Evolutionary conservation across 2,329 filamentous ascomycete species (phyloP).

Genomic region (Fusarium sp.): DNA sequence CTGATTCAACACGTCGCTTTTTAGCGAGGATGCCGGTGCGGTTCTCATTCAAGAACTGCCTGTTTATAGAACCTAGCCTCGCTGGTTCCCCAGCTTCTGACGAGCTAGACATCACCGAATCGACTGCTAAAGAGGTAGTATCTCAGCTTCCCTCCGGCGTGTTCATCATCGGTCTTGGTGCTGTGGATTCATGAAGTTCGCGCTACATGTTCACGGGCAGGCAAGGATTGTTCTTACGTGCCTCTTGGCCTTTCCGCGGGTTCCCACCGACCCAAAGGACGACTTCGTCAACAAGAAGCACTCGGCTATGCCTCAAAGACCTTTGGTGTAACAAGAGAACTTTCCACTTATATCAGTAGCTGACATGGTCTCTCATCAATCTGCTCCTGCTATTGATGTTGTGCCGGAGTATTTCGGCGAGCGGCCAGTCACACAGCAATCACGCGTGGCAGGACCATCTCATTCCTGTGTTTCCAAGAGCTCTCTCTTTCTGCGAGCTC

Average conservation of each 20-base stretch:
- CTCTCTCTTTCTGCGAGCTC: not conserved
- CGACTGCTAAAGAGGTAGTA: conserved; percentile 23
- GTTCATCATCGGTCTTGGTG: conserved; percentile 32
- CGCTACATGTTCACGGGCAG: conserved; percentile 23
- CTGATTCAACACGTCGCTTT: not conserved
- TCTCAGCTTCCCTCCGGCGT: conserved; percentile 9
- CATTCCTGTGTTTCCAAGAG: not conserved
- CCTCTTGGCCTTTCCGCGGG: conserved; percentile 16
- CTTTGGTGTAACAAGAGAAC: not conserved
- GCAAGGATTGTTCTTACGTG: conserved; percentile 28
- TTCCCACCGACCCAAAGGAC: not conserved
- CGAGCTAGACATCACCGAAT: conserved; percentile 31
- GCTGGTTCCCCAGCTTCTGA: not conserved
- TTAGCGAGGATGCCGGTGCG: not conserved
- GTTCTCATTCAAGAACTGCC: not conserved
- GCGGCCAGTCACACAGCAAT: not conserved
- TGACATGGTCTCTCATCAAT: not conserved
- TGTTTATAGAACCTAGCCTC: not conserved
- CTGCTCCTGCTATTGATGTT: not conserved
- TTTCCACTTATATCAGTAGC: not conserved
- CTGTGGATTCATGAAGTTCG: conserved; percentile 34
- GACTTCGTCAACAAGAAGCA: not conserved
- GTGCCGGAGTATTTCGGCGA: not conserved
- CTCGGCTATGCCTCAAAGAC: not conserved
- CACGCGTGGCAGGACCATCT: not conserved